Evolutionary conservation across 306 rosid species (phyloP).

Genomic region (Castanea mollissima): DNA sequence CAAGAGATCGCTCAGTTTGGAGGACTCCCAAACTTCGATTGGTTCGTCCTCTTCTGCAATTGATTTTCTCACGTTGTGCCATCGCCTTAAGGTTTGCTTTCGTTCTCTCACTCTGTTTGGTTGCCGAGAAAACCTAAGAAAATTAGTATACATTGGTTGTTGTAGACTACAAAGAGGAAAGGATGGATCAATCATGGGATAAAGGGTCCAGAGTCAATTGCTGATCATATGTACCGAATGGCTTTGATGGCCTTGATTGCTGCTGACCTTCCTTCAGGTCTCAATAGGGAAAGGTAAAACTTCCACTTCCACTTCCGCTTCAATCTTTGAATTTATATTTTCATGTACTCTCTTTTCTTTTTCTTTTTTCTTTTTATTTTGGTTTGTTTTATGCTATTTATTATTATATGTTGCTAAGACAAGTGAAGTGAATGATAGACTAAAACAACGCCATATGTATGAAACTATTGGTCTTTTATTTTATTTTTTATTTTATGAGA

Average conservation of each 20-base stretch:
- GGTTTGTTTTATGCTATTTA: background rate
- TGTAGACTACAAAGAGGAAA: slow-evolving; percentile 83
- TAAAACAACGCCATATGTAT: background rate
- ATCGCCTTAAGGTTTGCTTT: slow-evolving; percentile 64
- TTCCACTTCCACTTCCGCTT: background rate
- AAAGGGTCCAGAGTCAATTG: slow-evolving; percentile 80
- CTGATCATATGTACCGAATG: slow-evolving; percentile 97
- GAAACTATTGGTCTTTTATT: background rate
- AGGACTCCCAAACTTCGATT: slow-evolving; percentile 29
- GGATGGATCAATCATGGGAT: slow-evolving; percentile 98
- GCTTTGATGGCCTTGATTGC: slow-evolving; percentile 84
- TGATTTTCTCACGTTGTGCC: slow-evolving; percentile 89
- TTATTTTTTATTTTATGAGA: too few relatives aligned
- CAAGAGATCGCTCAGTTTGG: slow-evolving; percentile 24
- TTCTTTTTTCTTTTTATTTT: background rate
- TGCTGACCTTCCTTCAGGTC: slow-evolving; percentile 57
- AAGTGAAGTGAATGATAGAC: background rate
- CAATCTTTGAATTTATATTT: too few relatives aligned
- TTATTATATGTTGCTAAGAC: background rate
- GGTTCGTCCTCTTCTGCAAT: slow-evolving; percentile 52
- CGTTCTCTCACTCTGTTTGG: background rate
- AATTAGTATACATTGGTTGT: slow-evolving; percentile 3
- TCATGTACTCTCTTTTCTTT: background rate
- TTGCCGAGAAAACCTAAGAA: background rate
- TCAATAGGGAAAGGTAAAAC: slow-evolving; percentile 76